Base-by-base conservation (phyloP, 495 filamentous ascomycete genomes). In the Penicillium nucicola region DNA sequence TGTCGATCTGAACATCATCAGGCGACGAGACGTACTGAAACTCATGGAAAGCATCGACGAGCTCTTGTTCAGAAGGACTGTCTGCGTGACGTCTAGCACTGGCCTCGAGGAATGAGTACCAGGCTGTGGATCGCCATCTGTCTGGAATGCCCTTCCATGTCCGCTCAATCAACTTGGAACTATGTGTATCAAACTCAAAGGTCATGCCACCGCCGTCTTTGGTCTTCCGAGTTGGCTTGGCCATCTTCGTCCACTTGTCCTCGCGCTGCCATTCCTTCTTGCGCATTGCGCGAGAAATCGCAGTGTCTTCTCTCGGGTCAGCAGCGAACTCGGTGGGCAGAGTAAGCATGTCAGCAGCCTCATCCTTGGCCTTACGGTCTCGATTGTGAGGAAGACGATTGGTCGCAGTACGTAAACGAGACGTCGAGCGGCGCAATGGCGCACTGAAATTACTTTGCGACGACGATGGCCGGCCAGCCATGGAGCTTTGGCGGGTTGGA, bases 81-180 rank as follows among this genome's bases (percentile, higher is more conserved):
- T 76, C 76, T 46, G 71, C 74, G 47, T 79, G 77, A 41, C 72
- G 78, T 63, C 80, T 85, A n/a, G 90, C 89, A 61, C 88, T 92
- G 9, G 86, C 68, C n/a, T 84, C 80, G 5, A 99, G 78, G 68
- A 99, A 99, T 5, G 92, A 86, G 66, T 90, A 89, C 93, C 93
- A 99, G 10, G 95, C 93, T 5, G 89, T 88, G 22, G 87, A 79
- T 18, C 93, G 84, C 93, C 93, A 99, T 53, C 90, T 84, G 69
- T 99, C 93, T 2, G 93, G 93, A 51, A 99, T 96, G 30, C 93
- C 93, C 70, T 99, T 99, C 93, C 93, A 99, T 2, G 89, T 90
- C 23, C 93, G 81, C 47, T 90, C 85, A 39, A 97, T 87, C 13
- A 99, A 68, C 64, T 97, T 98, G 11, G 89, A 78, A 56, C 89